Percentiles rank a stretch among this genome's conserved stretches.
Evolutionary conservation across 2,329 filamentous ascomycete genomes (phyloP).

Genomic region (Aspergillus uvarum): DNA sequence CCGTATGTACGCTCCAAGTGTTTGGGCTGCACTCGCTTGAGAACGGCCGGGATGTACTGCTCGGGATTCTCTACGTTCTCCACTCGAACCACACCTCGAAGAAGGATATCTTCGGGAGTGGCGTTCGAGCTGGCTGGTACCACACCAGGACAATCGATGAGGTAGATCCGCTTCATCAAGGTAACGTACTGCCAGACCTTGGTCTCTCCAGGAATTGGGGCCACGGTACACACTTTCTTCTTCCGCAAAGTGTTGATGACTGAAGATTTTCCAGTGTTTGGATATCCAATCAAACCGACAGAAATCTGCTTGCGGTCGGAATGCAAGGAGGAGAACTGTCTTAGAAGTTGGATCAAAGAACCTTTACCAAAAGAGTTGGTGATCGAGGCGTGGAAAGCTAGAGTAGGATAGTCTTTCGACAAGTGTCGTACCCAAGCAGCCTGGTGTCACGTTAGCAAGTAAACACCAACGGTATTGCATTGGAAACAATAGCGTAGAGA

Average conservation of each 20-base stretch:
- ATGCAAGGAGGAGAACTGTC: slow-evolving; percentile 90
- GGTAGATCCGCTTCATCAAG: slow-evolving; percentile 87
- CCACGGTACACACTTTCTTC: slow-evolving; percentile 91
- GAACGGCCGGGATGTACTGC: slow-evolving; percentile 85
- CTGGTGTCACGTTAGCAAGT: slow-evolving; percentile 52
- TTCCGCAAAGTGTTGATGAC: slow-evolving; percentile 95
- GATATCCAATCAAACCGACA: slow-evolving; percentile 84
- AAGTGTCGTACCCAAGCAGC: slow-evolving; percentile 88
- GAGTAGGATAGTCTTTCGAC: slow-evolving; percentile 87
- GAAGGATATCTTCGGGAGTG: slow-evolving; percentile 79
- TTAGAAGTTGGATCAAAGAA: slow-evolving; percentile 83
- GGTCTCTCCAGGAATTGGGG: slow-evolving; percentile 93
- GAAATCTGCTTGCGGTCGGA: slow-evolving; percentile 91
- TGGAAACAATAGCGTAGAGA: slow-evolving; percentile 22
- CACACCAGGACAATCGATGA: slow-evolving; percentile 96
- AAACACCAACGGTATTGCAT: slow-evolving; percentile 21
- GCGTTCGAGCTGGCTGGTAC: slow-evolving; percentile 86
- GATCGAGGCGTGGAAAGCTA: slow-evolving; percentile 91
- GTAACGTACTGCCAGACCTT: slow-evolving; percentile 99
- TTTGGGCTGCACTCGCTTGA: slow-evolving; percentile 76
- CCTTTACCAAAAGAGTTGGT: slow-evolving; percentile 98
- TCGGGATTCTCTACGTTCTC: slow-evolving; percentile 96
- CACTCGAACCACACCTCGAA: slow-evolving; percentile 87
- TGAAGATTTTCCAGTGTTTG: slow-evolving; percentile 92
- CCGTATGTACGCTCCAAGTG: slow-evolving; percentile 95